Conservation (phyloP, 1,139 yeast genomes). For the Debaryomyces sp. region DNA sequence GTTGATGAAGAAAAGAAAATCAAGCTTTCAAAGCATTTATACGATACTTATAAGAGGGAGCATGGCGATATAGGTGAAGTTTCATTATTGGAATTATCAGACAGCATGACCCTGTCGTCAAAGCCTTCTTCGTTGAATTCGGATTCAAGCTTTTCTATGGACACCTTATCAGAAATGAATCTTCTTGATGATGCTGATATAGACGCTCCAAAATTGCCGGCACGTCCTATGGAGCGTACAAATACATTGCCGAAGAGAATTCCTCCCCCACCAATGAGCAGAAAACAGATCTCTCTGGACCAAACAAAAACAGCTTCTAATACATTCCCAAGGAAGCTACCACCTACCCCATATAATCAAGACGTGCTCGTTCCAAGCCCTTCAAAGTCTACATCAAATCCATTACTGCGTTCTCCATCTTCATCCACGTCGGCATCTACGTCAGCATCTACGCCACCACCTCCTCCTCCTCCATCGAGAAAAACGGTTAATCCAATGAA, state of each 20-base stretch:
- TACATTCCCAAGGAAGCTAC: constrained; percentile 20
- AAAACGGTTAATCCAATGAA: constrained; percentile 17
- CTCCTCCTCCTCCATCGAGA: constrained; percentile 35
- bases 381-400: constrained; percentile 1
- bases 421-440: too few species aligned
- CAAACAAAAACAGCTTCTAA: constrained; percentile 9
- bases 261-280: constrained; percentile 42
- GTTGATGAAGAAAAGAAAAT: constrained; percentile 49
- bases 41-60: constrained; percentile 34
- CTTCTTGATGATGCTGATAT: constrained; percentile 32
- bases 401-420: constrained; percentile 7
- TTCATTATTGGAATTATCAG: constrained; percentile 23
- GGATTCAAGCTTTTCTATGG: constrained; percentile 23
- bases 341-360: constrained; percentile 5
- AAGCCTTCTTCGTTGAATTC: constrained; percentile 15
- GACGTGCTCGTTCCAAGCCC: constrained; percentile 1
- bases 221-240: constrained; percentile 17
- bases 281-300: constrained; percentile 17
- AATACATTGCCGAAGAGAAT: constrained; percentile 30
- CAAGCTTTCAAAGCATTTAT: constrained; percentile 33
- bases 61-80: constrained; percentile 25
- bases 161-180: constrained; percentile 41
- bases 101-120: constrained; percentile 18
- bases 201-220: constrained; percentile 23
- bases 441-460: constrained; percentile 10